Evolutionary conservation across 169 alveolate species (phyloP).

Genomic region (Eimeria necatrix): DNA sequence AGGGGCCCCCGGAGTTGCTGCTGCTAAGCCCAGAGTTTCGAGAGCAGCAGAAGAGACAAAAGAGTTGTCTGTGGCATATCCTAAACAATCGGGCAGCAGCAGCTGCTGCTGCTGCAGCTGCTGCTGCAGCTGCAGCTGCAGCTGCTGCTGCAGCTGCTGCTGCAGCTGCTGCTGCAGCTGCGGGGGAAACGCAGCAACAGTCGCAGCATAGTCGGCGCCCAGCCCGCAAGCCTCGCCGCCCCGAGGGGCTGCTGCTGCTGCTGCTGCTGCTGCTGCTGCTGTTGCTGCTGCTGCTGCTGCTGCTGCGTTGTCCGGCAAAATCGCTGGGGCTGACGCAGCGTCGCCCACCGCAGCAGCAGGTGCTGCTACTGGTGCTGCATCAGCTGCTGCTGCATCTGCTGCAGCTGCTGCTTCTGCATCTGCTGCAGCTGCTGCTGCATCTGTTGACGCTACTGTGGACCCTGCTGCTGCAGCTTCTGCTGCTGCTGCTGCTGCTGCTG

Average conservation of each 20-base stretch:
- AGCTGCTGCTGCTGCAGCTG: conserved; percentile 47
- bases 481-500: conserved; percentile 64
- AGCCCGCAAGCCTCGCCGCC: background rate
- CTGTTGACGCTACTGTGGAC: background rate
- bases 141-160: conserved; percentile 39
- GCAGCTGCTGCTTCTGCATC: too few species aligned
- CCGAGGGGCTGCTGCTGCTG: too few species aligned
- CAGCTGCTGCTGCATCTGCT: background rate
- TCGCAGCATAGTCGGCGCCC: background rate
- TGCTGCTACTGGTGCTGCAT: too few species aligned
- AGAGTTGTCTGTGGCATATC: background rate
- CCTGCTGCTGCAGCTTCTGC: background rate
- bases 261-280: too few species aligned
- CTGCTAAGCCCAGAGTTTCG: background rate
- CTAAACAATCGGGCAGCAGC: conserved; percentile 11
- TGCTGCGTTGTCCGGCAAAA: too few species aligned
- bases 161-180: background rate
- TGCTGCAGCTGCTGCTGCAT: background rate
- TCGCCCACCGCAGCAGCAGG: too few species aligned
- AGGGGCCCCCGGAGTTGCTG: conserved; percentile 2
- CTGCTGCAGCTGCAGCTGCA: conserved; percentile 43
- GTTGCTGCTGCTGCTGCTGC: too few species aligned
- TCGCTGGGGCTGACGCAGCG: too few species aligned
- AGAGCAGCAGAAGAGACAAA: conserved; percentile 1
- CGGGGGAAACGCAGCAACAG: too few species aligned